Percentiles rank a stretch among this genome's conserved stretches.
Conservation (phyloP, 257 asterid species). For the Pogostemon cablin region DNA sequence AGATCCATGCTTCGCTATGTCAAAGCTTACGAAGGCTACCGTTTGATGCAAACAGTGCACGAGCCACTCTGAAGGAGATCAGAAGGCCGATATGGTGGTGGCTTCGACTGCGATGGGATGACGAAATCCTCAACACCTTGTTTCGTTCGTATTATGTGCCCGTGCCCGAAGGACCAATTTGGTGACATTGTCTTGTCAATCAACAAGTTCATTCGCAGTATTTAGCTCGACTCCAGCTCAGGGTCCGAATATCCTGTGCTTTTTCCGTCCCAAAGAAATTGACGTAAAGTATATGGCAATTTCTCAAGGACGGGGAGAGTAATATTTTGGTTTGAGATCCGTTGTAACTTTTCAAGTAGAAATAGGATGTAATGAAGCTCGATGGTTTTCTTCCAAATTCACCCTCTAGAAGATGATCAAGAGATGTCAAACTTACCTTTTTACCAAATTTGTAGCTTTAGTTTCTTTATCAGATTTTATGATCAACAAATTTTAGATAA, state of each 20-base stretch:
- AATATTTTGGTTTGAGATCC: neutral
- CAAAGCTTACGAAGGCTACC: conserved; percentile 28
- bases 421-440: conserved; percentile 69
- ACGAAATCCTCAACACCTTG: conserved; percentile 18
- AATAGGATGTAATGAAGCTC: conserved; percentile 43
- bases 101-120: conserved; percentile 32
- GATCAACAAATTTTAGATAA: no score
- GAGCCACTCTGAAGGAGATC: conserved; percentile 29
- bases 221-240: conserved; percentile 1
- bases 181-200: neutral
- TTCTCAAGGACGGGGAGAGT: no score
- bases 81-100: conserved; percentile 33
- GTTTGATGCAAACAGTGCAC: conserved; percentile 25
- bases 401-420: conserved; percentile 67
- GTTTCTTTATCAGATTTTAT: neutral
- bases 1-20: conserved; percentile 26
- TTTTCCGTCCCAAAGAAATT: no score
- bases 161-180: conserved; percentile 23
- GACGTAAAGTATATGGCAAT: no score
- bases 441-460: conserved; percentile 75
- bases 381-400: conserved; percentile 77
- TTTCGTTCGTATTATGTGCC: conserved; percentile 24
- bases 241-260: no score
- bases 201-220: neutral
- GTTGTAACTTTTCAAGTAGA: neutral